Conservation (phyloP, 257 asterid genomes). For the Leptodermis oblonga region DNA sequence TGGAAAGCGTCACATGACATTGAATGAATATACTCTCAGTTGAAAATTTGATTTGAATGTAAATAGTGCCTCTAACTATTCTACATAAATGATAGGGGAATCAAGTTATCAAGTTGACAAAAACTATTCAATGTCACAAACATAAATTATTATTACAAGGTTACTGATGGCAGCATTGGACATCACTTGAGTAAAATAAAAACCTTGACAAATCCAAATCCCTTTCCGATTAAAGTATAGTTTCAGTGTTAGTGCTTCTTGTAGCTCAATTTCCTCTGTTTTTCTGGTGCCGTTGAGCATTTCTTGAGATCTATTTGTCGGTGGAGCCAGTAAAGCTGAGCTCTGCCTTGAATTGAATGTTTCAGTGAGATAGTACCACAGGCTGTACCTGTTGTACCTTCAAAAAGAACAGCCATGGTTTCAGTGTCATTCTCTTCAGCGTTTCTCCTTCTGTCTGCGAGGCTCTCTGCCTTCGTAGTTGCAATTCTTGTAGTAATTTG, state of each 20-base stretch:
- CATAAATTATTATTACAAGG: neutral
- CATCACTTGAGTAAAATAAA: neutral
- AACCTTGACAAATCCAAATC: neutral
- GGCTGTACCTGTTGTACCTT: neutral
- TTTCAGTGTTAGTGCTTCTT: neutral
- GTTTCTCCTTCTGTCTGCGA: slow-evolving; percentile 44
- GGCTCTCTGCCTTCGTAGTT: slow-evolving; percentile 57
- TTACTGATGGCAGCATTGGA: slow-evolving; percentile 6
- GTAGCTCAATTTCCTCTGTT: neutral
- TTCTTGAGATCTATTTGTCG: slow-evolving; percentile 19
- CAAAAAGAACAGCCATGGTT: slow-evolving; percentile 34
- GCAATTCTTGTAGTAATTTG: slow-evolving; percentile 67
- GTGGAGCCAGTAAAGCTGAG: slow-evolving; percentile 13
- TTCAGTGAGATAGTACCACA: neutral
- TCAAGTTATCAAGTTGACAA: neutral
- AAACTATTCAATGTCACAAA: too few species aligned
- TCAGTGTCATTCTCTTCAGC: slow-evolving; percentile 26
- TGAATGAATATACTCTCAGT: too few species aligned
- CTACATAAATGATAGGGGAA: neutral
- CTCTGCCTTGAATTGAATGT: neutral
- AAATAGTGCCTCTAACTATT: neutral
- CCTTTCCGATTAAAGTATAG: neutral
- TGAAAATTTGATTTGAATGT: too few species aligned
- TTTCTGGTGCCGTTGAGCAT: neutral
- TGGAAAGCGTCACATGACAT: too few species aligned